Evolutionary conservation across 2,329 filamentous ascomycete species (phyloP).

Genomic region (Aspergillus alliaceus): DNA sequence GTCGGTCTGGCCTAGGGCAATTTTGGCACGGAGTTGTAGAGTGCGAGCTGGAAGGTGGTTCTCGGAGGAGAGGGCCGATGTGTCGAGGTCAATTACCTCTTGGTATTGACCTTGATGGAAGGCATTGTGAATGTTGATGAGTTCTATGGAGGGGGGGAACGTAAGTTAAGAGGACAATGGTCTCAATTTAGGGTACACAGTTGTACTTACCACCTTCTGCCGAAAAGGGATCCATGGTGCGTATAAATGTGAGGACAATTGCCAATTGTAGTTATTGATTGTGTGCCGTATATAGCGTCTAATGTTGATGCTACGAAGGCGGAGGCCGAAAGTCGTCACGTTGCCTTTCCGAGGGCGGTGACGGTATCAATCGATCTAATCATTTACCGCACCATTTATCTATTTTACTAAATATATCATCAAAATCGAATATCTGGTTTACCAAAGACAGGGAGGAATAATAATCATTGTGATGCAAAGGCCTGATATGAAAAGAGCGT

Average conservation of each 20-base stretch:
- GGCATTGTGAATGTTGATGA: conserved; percentile 66
- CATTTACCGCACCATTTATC: not conserved
- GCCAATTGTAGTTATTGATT: not conserved
- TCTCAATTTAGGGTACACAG: not conserved
- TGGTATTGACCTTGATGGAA: conserved; percentile 80
- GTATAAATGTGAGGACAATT: not conserved
- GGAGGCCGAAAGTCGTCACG: conserved; percentile 22
- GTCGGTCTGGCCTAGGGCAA: conserved; percentile 76
- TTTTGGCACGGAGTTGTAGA: conserved; percentile 76
- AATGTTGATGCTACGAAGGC: not conserved
- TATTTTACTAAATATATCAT: not conserved
- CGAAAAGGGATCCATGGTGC: conserved; percentile 63
- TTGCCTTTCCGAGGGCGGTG: conserved; percentile 19
- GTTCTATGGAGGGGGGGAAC: conserved; percentile 50
- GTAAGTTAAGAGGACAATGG: conserved; percentile 2
- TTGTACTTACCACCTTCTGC: conserved; percentile 57
- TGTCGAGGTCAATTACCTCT: conserved; percentile 82
- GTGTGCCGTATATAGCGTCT: not conserved
- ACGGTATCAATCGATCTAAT: not conserved
- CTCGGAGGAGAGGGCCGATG: conserved; percentile 71
- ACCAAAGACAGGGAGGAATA: not conserved
- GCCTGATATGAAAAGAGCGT: conserved; percentile 13
- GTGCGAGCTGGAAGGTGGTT: conserved; percentile 76
- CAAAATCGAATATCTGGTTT: not conserved
- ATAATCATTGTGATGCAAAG: not conserved